These are phyloP conservation scores for Daedalea quercina DNA, from an alignment of 768 basidiomycete genomes.

Conservation along the genomic window DNA sequence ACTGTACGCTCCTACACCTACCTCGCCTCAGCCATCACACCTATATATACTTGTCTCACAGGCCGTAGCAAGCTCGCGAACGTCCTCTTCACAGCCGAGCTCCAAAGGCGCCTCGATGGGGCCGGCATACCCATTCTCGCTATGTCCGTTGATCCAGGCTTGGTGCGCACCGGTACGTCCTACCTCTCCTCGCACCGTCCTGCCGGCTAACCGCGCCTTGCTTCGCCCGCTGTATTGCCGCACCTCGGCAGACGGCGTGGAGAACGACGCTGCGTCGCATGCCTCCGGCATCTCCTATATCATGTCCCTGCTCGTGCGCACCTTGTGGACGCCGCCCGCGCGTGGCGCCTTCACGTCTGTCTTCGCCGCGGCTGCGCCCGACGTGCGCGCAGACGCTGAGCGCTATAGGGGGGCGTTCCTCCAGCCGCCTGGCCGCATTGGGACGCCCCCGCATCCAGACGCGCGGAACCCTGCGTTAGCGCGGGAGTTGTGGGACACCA, in stretches of 20 bases:
- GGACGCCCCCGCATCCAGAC: conserved; percentile 16
- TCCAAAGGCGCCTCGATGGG: conserved; percentile 22
- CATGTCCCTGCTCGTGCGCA: conserved; percentile 5
- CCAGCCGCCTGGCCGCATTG: conserved; percentile 27
- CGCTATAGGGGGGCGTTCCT: conserved; percentile 33
- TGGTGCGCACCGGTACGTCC: conserved; percentile 23
- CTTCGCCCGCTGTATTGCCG: too few species aligned
- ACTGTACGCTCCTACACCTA: conserved; percentile 1
- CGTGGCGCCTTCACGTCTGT: conserved; percentile 15
- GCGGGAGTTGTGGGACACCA: conserved; percentile 33
- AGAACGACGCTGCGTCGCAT: conserved; percentile 10
- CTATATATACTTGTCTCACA: neutral
- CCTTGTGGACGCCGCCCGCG: conserved; percentile 6
- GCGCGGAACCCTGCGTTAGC: conserved; percentile 28
- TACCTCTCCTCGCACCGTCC: neutral
- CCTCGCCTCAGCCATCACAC: neutral
- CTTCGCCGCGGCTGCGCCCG: conserved; percentile 25
- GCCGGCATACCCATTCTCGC: conserved; percentile 24
- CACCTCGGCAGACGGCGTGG: conserved; percentile 9
- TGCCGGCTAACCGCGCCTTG: neutral
- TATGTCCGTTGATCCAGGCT: conserved; percentile 29
- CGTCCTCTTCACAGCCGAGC: conserved; percentile 18
- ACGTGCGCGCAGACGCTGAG: conserved; percentile 25
- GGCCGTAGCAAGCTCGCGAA: conserved; percentile 17
- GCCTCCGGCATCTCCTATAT: conserved; percentile 6